Evolutionary conservation across 345 rosid genomes (phyloP).

Genomic region (Isatis tinctoria): DNA sequence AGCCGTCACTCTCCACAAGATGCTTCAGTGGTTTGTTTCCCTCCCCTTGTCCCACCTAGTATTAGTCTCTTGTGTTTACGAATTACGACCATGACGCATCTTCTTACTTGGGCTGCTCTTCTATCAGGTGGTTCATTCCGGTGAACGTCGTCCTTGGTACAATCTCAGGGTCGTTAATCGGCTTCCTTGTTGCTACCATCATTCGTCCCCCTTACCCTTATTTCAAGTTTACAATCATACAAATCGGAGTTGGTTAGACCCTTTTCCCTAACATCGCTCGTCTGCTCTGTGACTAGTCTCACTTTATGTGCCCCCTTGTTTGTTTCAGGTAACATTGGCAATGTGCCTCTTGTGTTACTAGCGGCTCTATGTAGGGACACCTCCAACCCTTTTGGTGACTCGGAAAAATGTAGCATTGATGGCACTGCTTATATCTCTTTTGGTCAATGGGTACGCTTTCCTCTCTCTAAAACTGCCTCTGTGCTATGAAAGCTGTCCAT

Average conservation of each 20-base stretch:
- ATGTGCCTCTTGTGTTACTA: slow-evolving; percentile 92
- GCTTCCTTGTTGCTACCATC: slow-evolving; percentile 54
- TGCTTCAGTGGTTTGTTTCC: slow-evolving; percentile 70
- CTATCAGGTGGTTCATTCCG: slow-evolving; percentile 95
- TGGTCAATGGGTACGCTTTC: slow-evolving; percentile 85
- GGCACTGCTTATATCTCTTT: slow-evolving; percentile 98
- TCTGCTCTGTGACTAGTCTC: background rate
- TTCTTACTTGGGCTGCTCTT: background rate
- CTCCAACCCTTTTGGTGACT: slow-evolving; percentile 85
- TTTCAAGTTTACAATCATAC: slow-evolving; percentile 88
- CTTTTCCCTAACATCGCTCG: background rate
- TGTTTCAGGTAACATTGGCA: slow-evolving; percentile 91
- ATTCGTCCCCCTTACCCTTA: slow-evolving; percentile 92
- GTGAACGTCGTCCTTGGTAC: slow-evolving; percentile 71
- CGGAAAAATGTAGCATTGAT: slow-evolving; percentile 68
- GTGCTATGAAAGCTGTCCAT: too few relatives aligned
- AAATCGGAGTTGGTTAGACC: slow-evolving; percentile 78
- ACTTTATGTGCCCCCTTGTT: background rate
- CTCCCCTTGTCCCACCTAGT: background rate
- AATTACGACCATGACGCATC: background rate
- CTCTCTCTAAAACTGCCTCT: too few relatives aligned
- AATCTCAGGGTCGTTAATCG: slow-evolving; percentile 76
- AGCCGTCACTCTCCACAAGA: slow-evolving; percentile 76
- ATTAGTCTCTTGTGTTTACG: too few relatives aligned
- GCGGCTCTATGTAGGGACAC: slow-evolving; percentile 88